Conservation (phyloP, 805 yeast species). For the Lachancea kluyveri region DNA sequence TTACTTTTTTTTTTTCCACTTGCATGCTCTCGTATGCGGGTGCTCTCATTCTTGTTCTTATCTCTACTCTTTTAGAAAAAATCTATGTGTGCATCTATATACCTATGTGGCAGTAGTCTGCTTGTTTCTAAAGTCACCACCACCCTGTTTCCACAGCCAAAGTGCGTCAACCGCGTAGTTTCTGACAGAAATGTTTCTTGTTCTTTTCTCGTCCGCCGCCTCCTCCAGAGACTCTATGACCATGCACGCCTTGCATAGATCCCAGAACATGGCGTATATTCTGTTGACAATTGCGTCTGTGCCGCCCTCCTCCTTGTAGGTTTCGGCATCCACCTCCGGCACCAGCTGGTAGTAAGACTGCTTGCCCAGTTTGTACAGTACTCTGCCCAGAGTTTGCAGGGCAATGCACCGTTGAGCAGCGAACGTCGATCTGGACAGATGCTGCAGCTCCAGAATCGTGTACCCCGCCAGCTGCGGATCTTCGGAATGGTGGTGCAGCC, state of each 20-base stretch:
- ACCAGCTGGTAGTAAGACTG: slow-evolving; percentile 48
- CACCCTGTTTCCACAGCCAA: slow-evolving; percentile 73
- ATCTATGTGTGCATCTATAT: too few species aligned
- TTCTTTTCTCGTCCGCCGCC: slow-evolving; percentile 58
- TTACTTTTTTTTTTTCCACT: too few species aligned
- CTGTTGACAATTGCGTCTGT: slow-evolving; percentile 30
- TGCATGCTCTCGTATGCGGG: too few species aligned
- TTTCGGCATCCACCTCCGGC: slow-evolving; percentile 38
- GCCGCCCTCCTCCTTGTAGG: slow-evolving; percentile 35
- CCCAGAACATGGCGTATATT: slow-evolving; percentile 55
- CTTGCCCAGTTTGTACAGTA: slow-evolving; percentile 71
- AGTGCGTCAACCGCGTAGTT: slow-evolving; percentile 84
- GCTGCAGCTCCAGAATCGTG: slow-evolving; percentile 76
- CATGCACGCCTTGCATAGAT: slow-evolving; percentile 53
- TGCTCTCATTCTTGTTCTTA: too few species aligned
- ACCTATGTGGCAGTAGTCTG: too few species aligned
- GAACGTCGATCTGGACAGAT: slow-evolving; percentile 67
- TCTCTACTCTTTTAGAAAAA: too few species aligned
- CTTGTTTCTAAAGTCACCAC: slow-evolving; percentile 33
- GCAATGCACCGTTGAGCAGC: slow-evolving; percentile 86
- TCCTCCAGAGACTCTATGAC: slow-evolving; percentile 61
- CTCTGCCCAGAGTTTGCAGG: slow-evolving; percentile 79
- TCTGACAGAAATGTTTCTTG: slow-evolving; percentile 64
- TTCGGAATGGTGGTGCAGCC: slow-evolving; percentile 88
- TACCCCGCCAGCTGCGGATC: slow-evolving; percentile 90